A percentile compares a stretch with the other conserved stretches of the same genome.
These are phyloP conservation scores for Juncus inflexus DNA, from an alignment of 176 grass and related monocot species.

Conservation along the genomic window DNA sequence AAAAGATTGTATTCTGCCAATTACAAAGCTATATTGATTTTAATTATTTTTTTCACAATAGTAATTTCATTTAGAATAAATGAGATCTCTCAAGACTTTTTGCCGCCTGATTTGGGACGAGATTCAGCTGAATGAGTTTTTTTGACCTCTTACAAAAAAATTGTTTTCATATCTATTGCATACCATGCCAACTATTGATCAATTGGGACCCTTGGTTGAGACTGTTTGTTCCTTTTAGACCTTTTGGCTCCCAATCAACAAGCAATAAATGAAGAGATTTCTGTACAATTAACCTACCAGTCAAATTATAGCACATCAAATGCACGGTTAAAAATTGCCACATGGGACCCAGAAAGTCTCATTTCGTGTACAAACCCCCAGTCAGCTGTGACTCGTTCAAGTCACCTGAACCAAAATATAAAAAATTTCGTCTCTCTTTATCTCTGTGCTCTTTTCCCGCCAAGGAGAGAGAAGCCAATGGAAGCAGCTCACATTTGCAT, in stretches of 20 bases:
- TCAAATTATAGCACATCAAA: slow-evolving; percentile 11
- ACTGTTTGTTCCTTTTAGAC: slow-evolving; percentile 20
- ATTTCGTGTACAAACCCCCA: slow-evolving; percentile 18
- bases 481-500: slow-evolving; percentile 2
- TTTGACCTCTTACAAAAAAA: not conserved
- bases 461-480: not conserved
- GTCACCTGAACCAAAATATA: slow-evolving; percentile 12
- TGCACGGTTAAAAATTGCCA: slow-evolving; percentile 4
- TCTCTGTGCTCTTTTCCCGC: not conserved
- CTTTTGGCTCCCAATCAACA: not conserved
- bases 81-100: no score
- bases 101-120: no score
- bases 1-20: no score
- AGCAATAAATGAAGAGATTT: not conserved
- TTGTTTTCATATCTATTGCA: slow-evolving; percentile 4
- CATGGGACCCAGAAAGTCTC: not conserved
- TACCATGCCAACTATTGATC: not conserved
- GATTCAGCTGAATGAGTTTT: no score
- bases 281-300: slow-evolving; percentile 21
- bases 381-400: slow-evolving; percentile 13
- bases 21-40: no score
- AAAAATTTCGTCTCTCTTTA: slow-evolving; percentile 1
- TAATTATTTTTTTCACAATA: no score
- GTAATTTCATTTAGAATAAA: no score
- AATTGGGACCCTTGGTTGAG: slow-evolving; percentile 18